Evolutionary conservation across 2,329 filamentous ascomycete genomes (phyloP).

Genomic region (Hirsutella thompsonii): DNA sequence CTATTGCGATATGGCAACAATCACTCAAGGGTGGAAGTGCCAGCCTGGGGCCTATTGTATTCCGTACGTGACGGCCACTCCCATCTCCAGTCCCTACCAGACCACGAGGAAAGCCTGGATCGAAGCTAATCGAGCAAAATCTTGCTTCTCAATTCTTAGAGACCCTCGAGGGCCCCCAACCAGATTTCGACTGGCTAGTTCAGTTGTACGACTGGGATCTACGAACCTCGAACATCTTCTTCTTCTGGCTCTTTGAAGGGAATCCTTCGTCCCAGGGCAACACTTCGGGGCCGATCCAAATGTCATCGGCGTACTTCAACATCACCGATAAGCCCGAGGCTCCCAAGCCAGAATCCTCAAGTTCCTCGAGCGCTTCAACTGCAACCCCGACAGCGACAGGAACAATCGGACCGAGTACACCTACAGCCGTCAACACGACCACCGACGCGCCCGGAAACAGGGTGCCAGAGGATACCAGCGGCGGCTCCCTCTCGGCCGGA

Average conservation of each 20-base stretch:
- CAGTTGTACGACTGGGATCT: slow-evolving; percentile 6
- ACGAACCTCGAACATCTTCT: slow-evolving; percentile 7
- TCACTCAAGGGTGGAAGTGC: slow-evolving; percentile 2
- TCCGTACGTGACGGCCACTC: slow-evolving; percentile 2
- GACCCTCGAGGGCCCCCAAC: slow-evolving; percentile 3
- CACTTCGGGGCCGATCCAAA: not conserved
- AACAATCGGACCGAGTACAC: no score
- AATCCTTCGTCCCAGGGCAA: slow-evolving; percentile 4
- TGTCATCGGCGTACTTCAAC: slow-evolving; percentile 6
- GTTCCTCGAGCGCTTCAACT: not conserved
- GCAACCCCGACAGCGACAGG: not conserved
- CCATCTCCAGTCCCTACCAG: no score
- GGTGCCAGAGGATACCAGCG: no score
- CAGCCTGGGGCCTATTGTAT: slow-evolving; percentile 5
- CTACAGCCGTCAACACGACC: no score
- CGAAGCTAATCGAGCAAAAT: no score
- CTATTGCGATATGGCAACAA: slow-evolving; percentile 14
- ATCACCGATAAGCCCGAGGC: slow-evolving; percentile 3
- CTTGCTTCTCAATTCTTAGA: not conserved
- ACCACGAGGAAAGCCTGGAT: no score
- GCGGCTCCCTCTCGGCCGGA: slow-evolving; percentile 1
- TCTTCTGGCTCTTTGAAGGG: slow-evolving; percentile 11
- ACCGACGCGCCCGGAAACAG: no score
- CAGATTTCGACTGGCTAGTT: slow-evolving; percentile 8
- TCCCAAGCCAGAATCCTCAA: not conserved